A percentile compares a stretch with the other conserved stretches of the same genome.
These are phyloP conservation scores for Artemisia tridentata DNA, from an alignment of 129 eudicot genomes.

Conservation along the genomic window DNA sequence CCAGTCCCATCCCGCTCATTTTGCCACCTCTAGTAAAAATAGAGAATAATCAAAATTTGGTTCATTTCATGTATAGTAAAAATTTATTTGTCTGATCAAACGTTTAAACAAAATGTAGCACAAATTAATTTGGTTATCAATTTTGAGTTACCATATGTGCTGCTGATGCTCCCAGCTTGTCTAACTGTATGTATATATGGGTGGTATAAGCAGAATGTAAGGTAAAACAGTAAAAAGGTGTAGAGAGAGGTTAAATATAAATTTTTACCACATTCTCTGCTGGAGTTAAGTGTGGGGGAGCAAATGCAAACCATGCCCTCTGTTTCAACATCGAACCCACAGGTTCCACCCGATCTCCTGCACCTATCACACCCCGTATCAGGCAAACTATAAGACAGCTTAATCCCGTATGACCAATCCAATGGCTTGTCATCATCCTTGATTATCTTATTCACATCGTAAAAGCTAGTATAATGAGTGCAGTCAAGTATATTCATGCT, in stretches of 20 bases:
- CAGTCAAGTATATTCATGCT: conserved; percentile 88
- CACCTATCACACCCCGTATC: conserved; percentile 89
- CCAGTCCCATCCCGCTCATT: no score
- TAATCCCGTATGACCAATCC: conserved; percentile 91
- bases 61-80: no score
- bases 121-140: no score
- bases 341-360: conserved; percentile 68
- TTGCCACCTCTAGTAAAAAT: no score
- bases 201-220: background rate
- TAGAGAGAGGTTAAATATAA: background rate
- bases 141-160: no score
- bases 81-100: no score
- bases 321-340: conserved; percentile 88
- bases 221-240: background rate
- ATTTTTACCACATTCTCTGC: conserved; percentile 73
- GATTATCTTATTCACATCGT: conserved; percentile 47
- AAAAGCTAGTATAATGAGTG: conserved; percentile 81
- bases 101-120: no score
- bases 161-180: no score
- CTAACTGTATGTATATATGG: background rate
- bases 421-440: conserved; percentile 54
- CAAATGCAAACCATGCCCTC: conserved; percentile 75
- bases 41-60: no score
- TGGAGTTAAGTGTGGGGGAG: conserved; percentile 54
- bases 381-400: conserved; percentile 59